Conservation (phyloP, 495 filamentous ascomycete genomes). For the Eremomyces bilateralis region DNA sequence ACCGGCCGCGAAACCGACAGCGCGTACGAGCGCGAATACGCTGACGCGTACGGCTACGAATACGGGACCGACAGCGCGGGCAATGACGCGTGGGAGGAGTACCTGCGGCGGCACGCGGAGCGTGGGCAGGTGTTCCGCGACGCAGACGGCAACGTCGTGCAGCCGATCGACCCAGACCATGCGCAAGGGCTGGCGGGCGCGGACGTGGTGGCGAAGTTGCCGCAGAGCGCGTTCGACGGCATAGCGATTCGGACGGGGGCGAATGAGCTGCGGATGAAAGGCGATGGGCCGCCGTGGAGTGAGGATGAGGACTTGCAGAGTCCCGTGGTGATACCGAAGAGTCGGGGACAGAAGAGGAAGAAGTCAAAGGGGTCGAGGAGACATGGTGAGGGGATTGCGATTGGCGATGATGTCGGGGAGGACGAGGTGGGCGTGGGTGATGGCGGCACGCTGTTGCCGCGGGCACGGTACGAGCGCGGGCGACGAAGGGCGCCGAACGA, state of each 20-base stretch:
- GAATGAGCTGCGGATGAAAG: background rate
- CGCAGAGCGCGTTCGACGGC: constrained; percentile 55
- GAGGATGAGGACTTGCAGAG: constrained; percentile 93
- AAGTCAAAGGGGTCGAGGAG: too few species aligned
- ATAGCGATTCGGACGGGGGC: too few species aligned
- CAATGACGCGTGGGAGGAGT: constrained; percentile 1
- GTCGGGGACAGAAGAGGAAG: too few species aligned
- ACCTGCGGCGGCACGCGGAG: too few species aligned
- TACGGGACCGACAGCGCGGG: constrained; percentile 23
- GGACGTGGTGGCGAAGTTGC: constrained; percentile 27
- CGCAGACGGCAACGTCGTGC: background rate
- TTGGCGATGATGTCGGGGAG: too few species aligned
- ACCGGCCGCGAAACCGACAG: constrained; percentile 30
- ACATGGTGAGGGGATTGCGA: too few species aligned
- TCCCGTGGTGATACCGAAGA: constrained; percentile 38
- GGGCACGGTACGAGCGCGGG: background rate
- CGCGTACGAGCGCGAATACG: constrained; percentile 25
- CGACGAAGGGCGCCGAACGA: too few species aligned
- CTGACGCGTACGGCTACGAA: constrained; percentile 12
- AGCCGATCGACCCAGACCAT: background rate
- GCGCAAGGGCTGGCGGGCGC: background rate
- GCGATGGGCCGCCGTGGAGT: constrained; percentile 83
- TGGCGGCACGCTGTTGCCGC: background rate
- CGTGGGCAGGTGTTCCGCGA: too few species aligned
- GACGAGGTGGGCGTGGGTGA: background rate